Evolutionary conservation across 1,284 basidiomycete genomes (phyloP).

Genomic region (Naganishia liquefaciens): DNA sequence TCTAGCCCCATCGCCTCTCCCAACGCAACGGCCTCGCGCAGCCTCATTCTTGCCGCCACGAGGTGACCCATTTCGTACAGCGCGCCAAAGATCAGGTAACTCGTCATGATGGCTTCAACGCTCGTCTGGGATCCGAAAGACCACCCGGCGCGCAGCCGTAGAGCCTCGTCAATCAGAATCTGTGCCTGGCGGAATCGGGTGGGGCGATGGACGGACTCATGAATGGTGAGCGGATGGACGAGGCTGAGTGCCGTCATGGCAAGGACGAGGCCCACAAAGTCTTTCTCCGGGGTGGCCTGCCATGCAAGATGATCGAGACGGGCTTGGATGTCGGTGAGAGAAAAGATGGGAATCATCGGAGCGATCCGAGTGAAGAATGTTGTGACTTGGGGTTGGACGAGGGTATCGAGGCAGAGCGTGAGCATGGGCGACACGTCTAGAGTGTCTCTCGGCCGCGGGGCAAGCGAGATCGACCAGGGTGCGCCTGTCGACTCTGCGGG

Average conservation of each 20-base stretch:
- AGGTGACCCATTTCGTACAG: conserved; percentile 40
- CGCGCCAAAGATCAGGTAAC: conserved; percentile 42
- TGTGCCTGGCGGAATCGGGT: conserved; percentile 36
- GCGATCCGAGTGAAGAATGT: conserved; percentile 40
- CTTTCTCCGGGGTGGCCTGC: not conserved
- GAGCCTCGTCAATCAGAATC: conserved; percentile 40
- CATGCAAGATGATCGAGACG: too few relatives aligned
- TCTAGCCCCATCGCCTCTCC: conserved; percentile 38
- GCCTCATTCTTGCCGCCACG: conserved; percentile 36
- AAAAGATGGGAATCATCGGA: conserved; percentile 44
- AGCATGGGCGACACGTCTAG: conserved; percentile 41
- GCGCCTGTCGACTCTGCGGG: too few relatives aligned
- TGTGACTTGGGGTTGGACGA: conserved; percentile 40
- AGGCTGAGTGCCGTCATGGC: conserved; percentile 38
- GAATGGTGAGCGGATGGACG: conserved; percentile 39
- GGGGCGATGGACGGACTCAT: conserved; percentile 32
- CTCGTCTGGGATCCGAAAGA: conserved; percentile 36
- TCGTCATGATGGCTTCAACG: conserved; percentile 38
- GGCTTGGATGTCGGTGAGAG: conserved; percentile 32
- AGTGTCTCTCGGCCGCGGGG: too few relatives aligned
- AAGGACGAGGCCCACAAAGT: conserved; percentile 39
- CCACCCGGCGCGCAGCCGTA: conserved; percentile 37
- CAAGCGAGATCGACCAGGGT: too few relatives aligned
- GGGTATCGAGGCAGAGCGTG: conserved; percentile 37
- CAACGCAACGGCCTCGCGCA: conserved; percentile 38